These are phyloP conservation scores for Xylaria bambusicola DNA, from an alignment of 495 filamentous ascomycete species.

Conservation along the genomic window DNA sequence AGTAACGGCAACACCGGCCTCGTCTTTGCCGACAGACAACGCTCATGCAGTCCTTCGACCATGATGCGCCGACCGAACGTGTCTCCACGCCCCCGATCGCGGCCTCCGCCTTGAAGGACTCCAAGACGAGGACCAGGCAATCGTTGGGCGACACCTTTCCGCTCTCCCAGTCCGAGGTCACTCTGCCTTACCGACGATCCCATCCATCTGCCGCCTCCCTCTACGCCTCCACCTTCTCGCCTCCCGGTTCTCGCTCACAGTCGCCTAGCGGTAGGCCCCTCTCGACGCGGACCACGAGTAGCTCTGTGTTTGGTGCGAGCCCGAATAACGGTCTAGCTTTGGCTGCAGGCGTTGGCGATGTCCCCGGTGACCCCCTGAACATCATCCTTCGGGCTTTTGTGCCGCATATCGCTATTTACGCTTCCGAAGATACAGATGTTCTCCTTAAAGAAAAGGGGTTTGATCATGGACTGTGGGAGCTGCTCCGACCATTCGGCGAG, in stretches of 20 bases:
- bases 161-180: constrained; percentile 44
- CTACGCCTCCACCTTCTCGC: constrained; percentile 58
- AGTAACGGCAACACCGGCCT: background rate
- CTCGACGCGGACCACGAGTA: constrained; percentile 52
- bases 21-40: background rate
- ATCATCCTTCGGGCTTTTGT: constrained; percentile 82
- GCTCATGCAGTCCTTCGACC: constrained; percentile 46
- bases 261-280: constrained; percentile 60
- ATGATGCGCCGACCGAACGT: constrained; percentile 43
- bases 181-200: constrained; percentile 52
- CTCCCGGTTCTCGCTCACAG: constrained; percentile 55
- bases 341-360: constrained; percentile 51
- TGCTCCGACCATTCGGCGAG: constrained; percentile 92
- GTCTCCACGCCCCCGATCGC: constrained; percentile 46
- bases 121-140: constrained; percentile 34
- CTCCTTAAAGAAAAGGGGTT: constrained; percentile 86
- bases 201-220: constrained; percentile 61
- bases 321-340: constrained; percentile 43
- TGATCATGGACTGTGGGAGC: constrained; percentile 72
- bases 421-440: constrained; percentile 79
- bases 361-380: constrained; percentile 64
- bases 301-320: constrained; percentile 50
- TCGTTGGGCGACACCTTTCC: constrained; percentile 34
- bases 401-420: constrained; percentile 81
- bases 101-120: constrained; percentile 39